Percentiles rank a stretch among this genome's conserved stretches.
Evolutionary conservation across 225 moss, liverwort and hornwort genomes (phyloP).

Genomic region (Neckera pumila): DNA sequence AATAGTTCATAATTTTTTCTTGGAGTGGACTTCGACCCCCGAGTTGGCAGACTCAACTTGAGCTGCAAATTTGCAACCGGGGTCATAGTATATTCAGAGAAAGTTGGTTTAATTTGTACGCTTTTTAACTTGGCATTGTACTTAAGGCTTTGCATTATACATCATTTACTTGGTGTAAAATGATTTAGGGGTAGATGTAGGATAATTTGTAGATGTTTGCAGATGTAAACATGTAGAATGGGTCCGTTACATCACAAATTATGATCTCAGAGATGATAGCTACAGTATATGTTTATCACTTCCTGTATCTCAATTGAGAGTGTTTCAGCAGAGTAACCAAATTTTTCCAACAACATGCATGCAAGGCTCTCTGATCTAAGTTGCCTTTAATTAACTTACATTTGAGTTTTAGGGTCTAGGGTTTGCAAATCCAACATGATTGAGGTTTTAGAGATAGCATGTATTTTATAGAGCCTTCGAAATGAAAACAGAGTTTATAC

Average conservation of each 20-base stretch:
- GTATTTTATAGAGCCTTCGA: background rate
- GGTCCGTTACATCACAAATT: background rate
- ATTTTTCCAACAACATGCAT: background rate
- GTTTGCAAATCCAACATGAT: background rate
- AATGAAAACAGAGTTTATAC: background rate
- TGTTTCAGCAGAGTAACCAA: background rate
- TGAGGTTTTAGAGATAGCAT: background rate
- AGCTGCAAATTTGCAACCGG: conserved; percentile 23
- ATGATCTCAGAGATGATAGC: background rate
- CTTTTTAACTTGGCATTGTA: background rate
- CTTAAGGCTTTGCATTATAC: background rate
- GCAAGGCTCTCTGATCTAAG: background rate
- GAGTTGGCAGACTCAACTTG: conserved; percentile 4
- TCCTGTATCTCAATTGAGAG: background rate
- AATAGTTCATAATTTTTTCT: background rate
- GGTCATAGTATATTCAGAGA: background rate
- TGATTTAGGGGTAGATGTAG: too few species aligned
- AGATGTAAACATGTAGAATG: background rate
- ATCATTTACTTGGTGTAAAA: background rate
- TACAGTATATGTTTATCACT: background rate
- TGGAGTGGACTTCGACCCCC: background rate
- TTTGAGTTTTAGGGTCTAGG: background rate
- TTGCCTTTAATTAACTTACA: background rate
- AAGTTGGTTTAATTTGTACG: background rate
- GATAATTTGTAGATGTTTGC: background rate